Evolutionary conservation across 176 grass and related monocot genomes (phyloP).

Genomic region (Cenchrus fungigraminus): DNA sequence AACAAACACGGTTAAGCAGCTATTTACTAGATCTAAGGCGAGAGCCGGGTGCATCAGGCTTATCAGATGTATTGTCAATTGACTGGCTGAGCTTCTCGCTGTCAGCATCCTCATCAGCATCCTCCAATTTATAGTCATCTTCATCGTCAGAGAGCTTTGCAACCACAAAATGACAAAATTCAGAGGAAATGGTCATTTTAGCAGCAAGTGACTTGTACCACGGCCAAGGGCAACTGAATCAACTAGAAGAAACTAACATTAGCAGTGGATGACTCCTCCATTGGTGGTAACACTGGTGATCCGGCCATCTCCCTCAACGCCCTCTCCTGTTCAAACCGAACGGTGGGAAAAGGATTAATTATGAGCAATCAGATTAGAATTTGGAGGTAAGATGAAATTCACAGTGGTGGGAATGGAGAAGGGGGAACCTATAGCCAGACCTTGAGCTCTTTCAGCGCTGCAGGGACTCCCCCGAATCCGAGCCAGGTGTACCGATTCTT

Average conservation of each 20-base stretch:
- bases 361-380: background rate
- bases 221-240: background rate
- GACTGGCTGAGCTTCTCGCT: conserved; percentile 55
- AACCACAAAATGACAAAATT: conserved; percentile 10
- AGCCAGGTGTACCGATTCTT: conserved; percentile 91
- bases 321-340: conserved; percentile 56
- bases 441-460: conserved; percentile 72
- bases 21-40: conserved; percentile 65
- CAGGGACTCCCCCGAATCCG: conserved; percentile 74
- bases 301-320: conserved; percentile 47
- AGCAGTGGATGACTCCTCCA: conserved; percentile 42
- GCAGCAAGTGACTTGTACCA: conserved; percentile 9
- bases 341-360: background rate
- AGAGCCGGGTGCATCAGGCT: conserved; percentile 27
- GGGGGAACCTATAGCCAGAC: conserved; percentile 26
- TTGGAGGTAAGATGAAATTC: background rate
- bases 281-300: background rate
- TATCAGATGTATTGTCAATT: conserved; percentile 39
- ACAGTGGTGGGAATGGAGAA: background rate
- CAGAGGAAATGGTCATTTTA: background rate
- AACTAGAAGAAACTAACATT: conserved; percentile 40
- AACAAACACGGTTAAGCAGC: background rate
- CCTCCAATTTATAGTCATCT: conserved; percentile 60
- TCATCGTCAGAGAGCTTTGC: conserved; percentile 66
- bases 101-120: conserved; percentile 54